Base-by-base conservation (phyloP, 2,329 filamentous ascomycete species). In the Penicillium sp. region DNA sequence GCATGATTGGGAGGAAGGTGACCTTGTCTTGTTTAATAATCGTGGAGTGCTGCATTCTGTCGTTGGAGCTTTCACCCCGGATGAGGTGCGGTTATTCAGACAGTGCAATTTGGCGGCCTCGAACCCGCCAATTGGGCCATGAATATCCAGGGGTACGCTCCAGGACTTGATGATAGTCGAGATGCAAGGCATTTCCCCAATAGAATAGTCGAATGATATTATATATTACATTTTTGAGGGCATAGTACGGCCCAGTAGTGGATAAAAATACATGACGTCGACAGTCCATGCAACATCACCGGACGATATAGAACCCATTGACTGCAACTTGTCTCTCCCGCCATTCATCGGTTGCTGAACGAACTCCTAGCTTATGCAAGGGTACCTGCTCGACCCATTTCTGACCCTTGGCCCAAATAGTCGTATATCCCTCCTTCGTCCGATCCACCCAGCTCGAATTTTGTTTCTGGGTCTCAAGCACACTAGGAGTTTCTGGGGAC, bases 21-120 rank as follows among this genome's bases (percentile, higher is more conserved):
- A 92, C 67, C 73, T 91, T 53, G 89, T 91, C 0, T 76, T 92
- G 23, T 92, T 92, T 73, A 87, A 92, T 71, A 92, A 92, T 67
- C 83, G 88, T 9, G 89, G 89, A 1, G 79, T 91, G 14, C 69
- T 92, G 52, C 89, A 93, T 71, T 87, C 83, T 3, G 89, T 92
- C 1, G 88, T 90, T 0, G 89, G 89, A 1, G 86, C 87, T 1
- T 92, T 92, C 71, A 80, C 81, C 7, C 82, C 87, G 45, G 83
- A 88, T n/a, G 88, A 92, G 76, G 84, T 91, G 28, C 75, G 89
- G 40, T 70, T 92, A 55, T 92, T 92, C 68, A 77, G 89, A 58
- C 89, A 92, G 77, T 92, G 89, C 73, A 92, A 92, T 69, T 79
- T 92, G 71, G 88, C 89, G n/a, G 67, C 64, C 10, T 67, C 61